Conservation (phyloP, 768 basidiomycete species). For the Piloderma croceum region DNA sequence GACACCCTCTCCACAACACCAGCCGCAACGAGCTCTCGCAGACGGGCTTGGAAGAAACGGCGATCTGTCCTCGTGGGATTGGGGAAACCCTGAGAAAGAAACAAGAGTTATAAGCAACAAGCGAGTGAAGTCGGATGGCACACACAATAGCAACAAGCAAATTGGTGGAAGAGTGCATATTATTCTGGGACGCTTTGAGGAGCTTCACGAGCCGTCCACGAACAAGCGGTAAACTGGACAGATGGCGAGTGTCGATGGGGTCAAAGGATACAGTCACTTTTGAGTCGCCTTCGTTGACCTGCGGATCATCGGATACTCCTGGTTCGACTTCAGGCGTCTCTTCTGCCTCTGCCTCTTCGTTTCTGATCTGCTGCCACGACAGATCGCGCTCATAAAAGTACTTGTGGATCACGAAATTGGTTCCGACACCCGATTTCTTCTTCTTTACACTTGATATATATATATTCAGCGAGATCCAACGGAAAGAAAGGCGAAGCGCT, state of each 20-base stretch:
- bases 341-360: slow-evolving; percentile 58
- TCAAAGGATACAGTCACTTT: slow-evolving; percentile 47
- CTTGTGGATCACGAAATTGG: slow-evolving; percentile 75
- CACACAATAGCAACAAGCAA: slow-evolving; percentile 73
- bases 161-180: slow-evolving; percentile 69
- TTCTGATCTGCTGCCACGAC: slow-evolving; percentile 71
- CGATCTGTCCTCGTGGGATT: slow-evolving; percentile 73
- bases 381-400: slow-evolving; percentile 75
- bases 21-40: slow-evolving; percentile 68
- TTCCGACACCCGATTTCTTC: slow-evolving; percentile 69
- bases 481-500: slow-evolving; percentile 16
- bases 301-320: slow-evolving; percentile 1
- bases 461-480: neutral
- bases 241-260: slow-evolving; percentile 70
- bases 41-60: slow-evolving; percentile 73
- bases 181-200: slow-evolving; percentile 61
- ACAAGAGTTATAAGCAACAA: slow-evolving; percentile 4
- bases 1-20: slow-evolving; percentile 71
- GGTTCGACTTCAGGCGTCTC: slow-evolving; percentile 11
- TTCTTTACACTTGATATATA: slow-evolving; percentile 55
- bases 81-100: slow-evolving; percentile 54
- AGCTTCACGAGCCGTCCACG: slow-evolving; percentile 67
- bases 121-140: slow-evolving; percentile 3
- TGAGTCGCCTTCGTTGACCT: slow-evolving; percentile 18
- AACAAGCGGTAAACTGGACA: slow-evolving; percentile 70